A percentile compares a stretch with the other conserved stretches of the same genome.
These are phyloP conservation scores for Zea luxurians DNA, from an alignment of 176 grass and related monocot species.

Conservation along the genomic window DNA sequence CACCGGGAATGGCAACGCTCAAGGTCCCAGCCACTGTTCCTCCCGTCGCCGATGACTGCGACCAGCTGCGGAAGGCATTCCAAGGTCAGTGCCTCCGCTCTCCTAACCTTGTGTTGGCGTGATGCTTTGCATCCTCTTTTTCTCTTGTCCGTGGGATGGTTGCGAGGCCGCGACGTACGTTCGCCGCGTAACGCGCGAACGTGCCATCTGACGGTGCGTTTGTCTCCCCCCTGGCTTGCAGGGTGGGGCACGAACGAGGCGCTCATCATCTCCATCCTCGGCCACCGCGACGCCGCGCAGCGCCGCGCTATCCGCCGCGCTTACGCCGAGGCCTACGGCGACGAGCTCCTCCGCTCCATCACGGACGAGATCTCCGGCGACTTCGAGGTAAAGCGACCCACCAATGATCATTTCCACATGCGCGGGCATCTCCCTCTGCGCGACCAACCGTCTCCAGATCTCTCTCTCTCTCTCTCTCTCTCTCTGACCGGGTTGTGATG, in stretches of 20 bases:
- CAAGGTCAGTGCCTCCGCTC: constrained; percentile 42
- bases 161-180: neutral
- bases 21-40: constrained; percentile 57
- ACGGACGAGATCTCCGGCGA: constrained; percentile 84
- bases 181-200: neutral
- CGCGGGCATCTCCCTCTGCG: neutral
- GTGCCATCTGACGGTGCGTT: constrained; percentile 10
- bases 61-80: constrained; percentile 86
- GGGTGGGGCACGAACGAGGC: constrained; percentile 93
- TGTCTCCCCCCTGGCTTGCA: neutral
- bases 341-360: constrained; percentile 86
- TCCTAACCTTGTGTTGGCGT: neutral
- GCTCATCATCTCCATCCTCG: constrained; percentile 90
- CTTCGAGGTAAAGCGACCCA: constrained; percentile 64
- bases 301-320: constrained; percentile 67
- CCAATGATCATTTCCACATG: neutral
- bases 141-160: neutral
- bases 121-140: neutral
- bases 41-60: constrained; percentile 66
- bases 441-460: neutral
- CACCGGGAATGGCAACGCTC: constrained; percentile 67
- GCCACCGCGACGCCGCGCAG: constrained; percentile 75
- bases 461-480: neutral
- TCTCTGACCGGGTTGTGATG: neutral
- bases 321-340: constrained; percentile 65